Evolutionary conservation across 306 rosid species (phyloP).

Genomic region (Trifolium repens): DNA sequence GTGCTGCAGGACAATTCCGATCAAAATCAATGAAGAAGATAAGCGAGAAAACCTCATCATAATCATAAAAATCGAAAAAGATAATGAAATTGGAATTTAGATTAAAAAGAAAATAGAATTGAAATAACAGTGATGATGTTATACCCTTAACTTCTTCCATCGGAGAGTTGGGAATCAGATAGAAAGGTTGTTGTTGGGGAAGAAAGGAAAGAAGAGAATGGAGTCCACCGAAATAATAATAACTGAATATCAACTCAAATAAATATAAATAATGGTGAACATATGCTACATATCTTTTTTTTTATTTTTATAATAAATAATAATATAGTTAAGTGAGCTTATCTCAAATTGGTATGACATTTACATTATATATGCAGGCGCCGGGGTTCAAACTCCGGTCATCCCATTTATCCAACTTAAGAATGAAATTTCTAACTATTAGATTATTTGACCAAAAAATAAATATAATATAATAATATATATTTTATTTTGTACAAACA

Average conservation of each 20-base stretch:
- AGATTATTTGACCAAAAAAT: too few species aligned
- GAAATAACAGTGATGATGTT: neutral
- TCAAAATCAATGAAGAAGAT: neutral
- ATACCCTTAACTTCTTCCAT: constrained; percentile 60
- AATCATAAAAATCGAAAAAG: neutral
- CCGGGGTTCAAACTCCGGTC: too few species aligned
- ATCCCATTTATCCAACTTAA: too few species aligned
- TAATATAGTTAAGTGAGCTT: too few species aligned
- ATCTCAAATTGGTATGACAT: too few species aligned
- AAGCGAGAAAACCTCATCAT: neutral
- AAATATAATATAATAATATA: too few species aligned
- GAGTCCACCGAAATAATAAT: constrained; percentile 38
- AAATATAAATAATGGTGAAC: neutral
- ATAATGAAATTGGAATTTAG: neutral
- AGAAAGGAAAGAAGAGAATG: constrained; percentile 3
- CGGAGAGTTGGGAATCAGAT: constrained; percentile 1
- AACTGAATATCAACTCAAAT: neutral
- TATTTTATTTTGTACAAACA: too few species aligned
- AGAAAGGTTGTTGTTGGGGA: neutral
- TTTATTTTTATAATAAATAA: too few species aligned
- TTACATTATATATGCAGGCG: too few species aligned
- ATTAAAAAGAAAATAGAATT: neutral
- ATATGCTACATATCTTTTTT: too few species aligned
- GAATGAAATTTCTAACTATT: too few species aligned
- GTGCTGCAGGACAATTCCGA: neutral